Evolutionary conservation across 176 grass and related monocot species (phyloP).

Genomic region (Secale cereale): DNA sequence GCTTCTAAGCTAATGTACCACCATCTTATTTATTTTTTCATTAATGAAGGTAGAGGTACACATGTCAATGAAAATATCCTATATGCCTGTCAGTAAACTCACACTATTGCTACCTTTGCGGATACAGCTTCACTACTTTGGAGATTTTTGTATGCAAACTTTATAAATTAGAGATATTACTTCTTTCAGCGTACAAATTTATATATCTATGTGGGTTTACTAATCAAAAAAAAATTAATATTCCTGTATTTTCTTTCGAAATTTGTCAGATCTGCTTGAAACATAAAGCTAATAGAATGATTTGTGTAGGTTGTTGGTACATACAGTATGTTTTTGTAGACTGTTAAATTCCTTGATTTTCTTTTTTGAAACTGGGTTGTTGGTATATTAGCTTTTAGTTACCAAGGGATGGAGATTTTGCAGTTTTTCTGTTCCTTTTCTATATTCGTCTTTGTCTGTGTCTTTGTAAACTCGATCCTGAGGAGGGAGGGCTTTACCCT

Average conservation of each 20-base stretch:
- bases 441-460: not conserved
- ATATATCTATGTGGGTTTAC: not conserved
- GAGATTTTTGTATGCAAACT: not conserved
- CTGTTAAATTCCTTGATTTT: no score
- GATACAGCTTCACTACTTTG: not conserved
- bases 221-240: no score
- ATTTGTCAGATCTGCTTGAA: not conserved
- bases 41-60: slow-evolving; percentile 31
- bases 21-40: slow-evolving; percentile 16
- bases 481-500: not conserved
- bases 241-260: no score
- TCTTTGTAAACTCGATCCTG: not conserved
- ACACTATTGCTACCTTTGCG: slow-evolving; percentile 4
- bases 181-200: not conserved
- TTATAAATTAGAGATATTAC: not conserved
- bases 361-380: not conserved
- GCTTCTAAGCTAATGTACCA: slow-evolving; percentile 30
- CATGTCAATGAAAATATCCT: slow-evolving; percentile 1
- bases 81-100: not conserved
- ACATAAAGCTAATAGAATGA: not conserved
- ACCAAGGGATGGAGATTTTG: not conserved
- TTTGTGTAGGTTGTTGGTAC: not conserved
- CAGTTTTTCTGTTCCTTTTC: not conserved
- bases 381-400: not conserved
- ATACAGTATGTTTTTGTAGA: not conserved